Evolutionary conservation across 176 grass and related monocot genomes (phyloP).

Genomic region (Hyparrhenia diplandra): DNA sequence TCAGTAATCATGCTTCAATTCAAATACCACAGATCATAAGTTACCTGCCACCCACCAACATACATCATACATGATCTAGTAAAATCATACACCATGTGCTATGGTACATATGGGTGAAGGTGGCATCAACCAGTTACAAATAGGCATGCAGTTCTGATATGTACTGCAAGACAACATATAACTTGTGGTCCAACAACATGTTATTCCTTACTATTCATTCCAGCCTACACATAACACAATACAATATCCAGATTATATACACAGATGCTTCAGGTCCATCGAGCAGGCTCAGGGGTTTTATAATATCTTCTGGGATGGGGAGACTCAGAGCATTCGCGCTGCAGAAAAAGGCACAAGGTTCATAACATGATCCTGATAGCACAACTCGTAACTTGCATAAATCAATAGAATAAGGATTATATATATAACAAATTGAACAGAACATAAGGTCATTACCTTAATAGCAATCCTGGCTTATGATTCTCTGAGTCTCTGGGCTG

Average conservation of each 20-base stretch:
- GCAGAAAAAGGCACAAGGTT: not conserved
- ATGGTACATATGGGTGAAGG: not conserved
- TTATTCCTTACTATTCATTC: not conserved
- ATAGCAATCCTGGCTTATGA: constrained; percentile 53
- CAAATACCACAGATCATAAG: not conserved
- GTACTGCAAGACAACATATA: not conserved
- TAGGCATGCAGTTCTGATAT: not conserved
- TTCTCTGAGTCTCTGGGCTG: constrained; percentile 38
- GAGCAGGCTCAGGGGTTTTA: not conserved
- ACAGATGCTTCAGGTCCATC: not conserved
- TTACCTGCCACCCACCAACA: not conserved
- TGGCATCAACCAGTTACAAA: not conserved
- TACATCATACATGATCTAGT: not conserved
- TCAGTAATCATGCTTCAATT: not conserved
- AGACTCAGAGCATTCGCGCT: not conserved
- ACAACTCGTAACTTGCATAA: not conserved
- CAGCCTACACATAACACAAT: not conserved
- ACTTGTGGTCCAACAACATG: not conserved
- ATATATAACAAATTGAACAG: not conserved
- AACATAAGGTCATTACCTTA: constrained; percentile 13
- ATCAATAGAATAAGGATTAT: not conserved
- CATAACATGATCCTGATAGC: not conserved
- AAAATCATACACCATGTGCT: constrained; percentile 5
- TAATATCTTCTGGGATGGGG: not conserved
- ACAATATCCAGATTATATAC: constrained; percentile 18